Evolutionary conservation across 2,329 filamentous ascomycete genomes (phyloP).

Genomic region (Phoma sp.): DNA sequence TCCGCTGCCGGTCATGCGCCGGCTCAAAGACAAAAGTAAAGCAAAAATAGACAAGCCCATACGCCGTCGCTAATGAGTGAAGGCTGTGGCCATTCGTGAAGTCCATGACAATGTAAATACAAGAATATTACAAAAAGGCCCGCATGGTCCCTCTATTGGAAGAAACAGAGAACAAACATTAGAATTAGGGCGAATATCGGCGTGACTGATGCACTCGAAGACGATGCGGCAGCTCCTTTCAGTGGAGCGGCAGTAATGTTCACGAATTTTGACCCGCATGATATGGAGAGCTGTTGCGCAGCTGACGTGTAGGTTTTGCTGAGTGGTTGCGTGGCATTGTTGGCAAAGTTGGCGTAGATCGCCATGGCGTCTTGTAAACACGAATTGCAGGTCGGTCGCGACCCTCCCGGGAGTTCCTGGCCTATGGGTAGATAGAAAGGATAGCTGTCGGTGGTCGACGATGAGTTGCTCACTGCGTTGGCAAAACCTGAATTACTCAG

Average conservation of each 20-base stretch:
- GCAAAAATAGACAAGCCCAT: conserved; percentile 29
- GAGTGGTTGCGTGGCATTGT: conserved; percentile 71
- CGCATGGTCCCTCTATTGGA: conserved; percentile 32
- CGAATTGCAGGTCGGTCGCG: conserved; percentile 74
- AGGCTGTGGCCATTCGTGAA: conserved; percentile 29
- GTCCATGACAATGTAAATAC: conserved; percentile 26
- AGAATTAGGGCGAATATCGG: conserved; percentile 42
- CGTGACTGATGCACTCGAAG: conserved; percentile 32
- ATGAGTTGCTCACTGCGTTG: conserved; percentile 79
- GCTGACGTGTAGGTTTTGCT: conserved; percentile 73
- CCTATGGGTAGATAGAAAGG: conserved; percentile 89
- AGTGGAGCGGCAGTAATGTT: conserved; percentile 57
- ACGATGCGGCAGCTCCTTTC: conserved; percentile 38
- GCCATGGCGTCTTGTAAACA: conserved; percentile 85
- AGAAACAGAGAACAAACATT: conserved; percentile 46
- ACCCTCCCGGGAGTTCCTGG: conserved; percentile 69
- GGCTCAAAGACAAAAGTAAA: conserved; percentile 8
- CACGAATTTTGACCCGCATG: conserved; percentile 64
- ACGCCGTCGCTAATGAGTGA: conserved; percentile 49
- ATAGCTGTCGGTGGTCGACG: conserved; percentile 75
- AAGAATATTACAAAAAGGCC: conserved; percentile 24
- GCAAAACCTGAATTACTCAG: conserved; percentile 64
- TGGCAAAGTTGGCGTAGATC: conserved; percentile 75
- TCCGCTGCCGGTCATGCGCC: conserved; percentile 21
- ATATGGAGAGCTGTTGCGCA: conserved; percentile 74